Evolutionary conservation across 2,329 filamentous ascomycete species (phyloP), one percentile per base, ranked within the genome.

Genomic region (Cryphonectria radicalis): DNA sequence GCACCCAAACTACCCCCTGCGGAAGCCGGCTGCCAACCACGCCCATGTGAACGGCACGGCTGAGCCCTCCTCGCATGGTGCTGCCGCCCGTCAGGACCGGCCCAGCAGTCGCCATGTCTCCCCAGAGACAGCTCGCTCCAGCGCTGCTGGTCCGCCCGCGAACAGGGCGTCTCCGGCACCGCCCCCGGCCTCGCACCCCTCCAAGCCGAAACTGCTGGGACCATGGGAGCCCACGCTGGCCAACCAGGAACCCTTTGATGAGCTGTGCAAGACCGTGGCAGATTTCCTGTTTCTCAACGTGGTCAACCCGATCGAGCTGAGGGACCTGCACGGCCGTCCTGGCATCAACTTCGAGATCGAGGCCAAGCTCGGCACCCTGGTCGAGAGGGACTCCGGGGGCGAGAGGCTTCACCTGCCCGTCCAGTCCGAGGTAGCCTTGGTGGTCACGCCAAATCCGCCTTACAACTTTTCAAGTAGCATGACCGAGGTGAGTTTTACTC

Each of bases 351-450:
- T 98, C 68, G 96, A 99, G 81, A 93, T 99, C 69, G 96, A 99
- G 82, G 96, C 94, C 13, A 98, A 98, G 80, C 85, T 98, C 64
- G 96, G 96, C 25, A 91, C 90, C 37, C 86, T 98, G 19, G 88
- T 95, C 70, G 91, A 93, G 79, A 90, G 89, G 77, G 88, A 91
- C 73, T 92, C 65, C 89, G 8, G 89, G 91, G 70, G 85, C 90
- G 63, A 88, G 93, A n/a, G 83, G 37, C 63, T 95, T 37, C 83
- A 87, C 13, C 81, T 95, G 13, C 89, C 89, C 7, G 86, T 96
- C 5, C 80, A 86, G 32, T 91, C 93, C 0, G 59, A 63, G 59
- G 32, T 59, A 22, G 28, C 60, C 14, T 32, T 63, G 43, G 92
- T 96, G 78, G 92, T 89, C 64, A 84, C 97, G 8, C 81, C 97